Base-by-base conservation (phyloP, 228 moss, liverwort and hornwort species). In the Sphagnum fallax region DNA sequence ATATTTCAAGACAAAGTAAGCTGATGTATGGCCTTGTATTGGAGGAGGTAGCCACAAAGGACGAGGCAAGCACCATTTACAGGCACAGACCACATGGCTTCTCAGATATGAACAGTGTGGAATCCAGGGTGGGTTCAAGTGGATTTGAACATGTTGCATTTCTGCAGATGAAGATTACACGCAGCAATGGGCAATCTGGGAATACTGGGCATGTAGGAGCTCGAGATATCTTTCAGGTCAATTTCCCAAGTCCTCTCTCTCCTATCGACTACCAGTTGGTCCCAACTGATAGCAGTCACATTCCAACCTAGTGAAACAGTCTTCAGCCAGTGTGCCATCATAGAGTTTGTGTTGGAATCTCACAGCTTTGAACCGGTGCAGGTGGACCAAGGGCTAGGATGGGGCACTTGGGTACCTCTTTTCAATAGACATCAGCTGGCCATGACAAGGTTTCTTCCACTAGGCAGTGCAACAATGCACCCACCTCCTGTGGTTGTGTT, bases 341-440 rank as follows among this genome's bases (percentile, higher is more conserved):
- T 32, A 32, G 32, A 32, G 32, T 1, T 32, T 32, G 32, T 32
- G 32, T 32, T 32, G 32, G 32, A 32, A 32, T 32, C 32, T 32
- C 2, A 32, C 32, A 32, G 32, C 32, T 32, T 32, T 32, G 32
- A 32, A 32, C 32, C 32, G 32, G 32, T 81, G 68, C 82, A 88
- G 88, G 85, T 85, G 49, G 88, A 88, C 82, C 88, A 88, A 78
- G 88, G 88, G 10, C 67, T 88, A 57, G 88, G 88, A 5, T 51
- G 85, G 66, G 82, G 85, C 59, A 78, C 72, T 10, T 69, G 71
- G 14, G 72, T 82, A 47, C 85, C 88, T 52, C 58, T 88, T 72
- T 88, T 88, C 63, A 88, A 88, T 6, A 77, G 80, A 64, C 88
- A 88, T 65, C 80, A 78, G 67, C 80, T 88, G 67, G 76, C 78